phyloP scores from a whole-genome alignment of 208 protist genomes.

The Crithidia acanthocephali region DNA sequence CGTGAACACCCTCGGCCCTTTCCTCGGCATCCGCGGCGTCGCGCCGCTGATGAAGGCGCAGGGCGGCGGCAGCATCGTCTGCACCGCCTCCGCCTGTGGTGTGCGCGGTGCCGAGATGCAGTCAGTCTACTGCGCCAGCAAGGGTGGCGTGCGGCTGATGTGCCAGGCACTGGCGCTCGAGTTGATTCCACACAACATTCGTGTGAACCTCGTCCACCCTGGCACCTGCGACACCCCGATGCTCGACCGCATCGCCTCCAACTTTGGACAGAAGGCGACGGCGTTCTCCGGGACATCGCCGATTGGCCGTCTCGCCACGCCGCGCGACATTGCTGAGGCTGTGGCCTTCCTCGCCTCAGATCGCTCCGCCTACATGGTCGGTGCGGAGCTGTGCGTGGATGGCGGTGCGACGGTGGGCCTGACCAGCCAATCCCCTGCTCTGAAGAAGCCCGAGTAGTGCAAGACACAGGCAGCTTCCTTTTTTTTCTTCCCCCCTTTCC shows the following conservation, averaged over 20 bases:
- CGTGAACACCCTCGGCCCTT: background rate
- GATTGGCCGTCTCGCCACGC: background rate
- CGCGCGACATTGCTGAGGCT: background rate
- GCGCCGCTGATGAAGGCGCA: slow-evolving; percentile 4
- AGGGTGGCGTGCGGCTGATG: background rate
- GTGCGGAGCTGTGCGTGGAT: background rate
- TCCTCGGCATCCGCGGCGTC: slow-evolving; percentile 2
- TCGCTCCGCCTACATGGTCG: slow-evolving; percentile 1
- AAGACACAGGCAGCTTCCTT: background rate
- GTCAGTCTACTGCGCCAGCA: background rate
- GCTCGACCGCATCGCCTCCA: background rate
- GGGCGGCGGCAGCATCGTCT: slow-evolving; percentile 5
- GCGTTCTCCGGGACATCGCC: background rate
- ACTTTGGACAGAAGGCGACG: background rate
- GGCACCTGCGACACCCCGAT: background rate
- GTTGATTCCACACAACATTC: background rate
- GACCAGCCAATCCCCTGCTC: background rate
- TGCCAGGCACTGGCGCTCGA: background rate
- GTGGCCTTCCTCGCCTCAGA: background rate
- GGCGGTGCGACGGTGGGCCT: background rate
- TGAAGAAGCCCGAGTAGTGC: background rate
- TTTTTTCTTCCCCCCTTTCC: no score
- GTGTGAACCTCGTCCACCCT: background rate
- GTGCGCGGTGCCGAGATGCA: background rate
- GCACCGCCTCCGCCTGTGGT: background rate